Conservation (phyloP, 2,329 filamentous ascomycete genomes). For the Ophiostoma pallidulum region DNA sequence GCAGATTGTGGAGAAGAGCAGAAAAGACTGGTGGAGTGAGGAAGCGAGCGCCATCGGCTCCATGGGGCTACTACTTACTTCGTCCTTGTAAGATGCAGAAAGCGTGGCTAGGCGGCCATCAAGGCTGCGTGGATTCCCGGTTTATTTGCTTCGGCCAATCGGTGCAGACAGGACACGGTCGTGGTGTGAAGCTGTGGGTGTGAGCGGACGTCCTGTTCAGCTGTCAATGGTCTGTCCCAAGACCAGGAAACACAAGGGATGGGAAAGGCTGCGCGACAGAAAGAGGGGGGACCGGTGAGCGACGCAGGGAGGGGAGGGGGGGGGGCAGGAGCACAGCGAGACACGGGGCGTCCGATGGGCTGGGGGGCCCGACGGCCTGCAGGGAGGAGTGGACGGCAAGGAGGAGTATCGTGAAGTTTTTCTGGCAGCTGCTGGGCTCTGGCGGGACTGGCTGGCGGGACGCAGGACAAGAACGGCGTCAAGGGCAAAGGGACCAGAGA, state of each 20-base stretch:
- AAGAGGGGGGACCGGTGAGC: background rate
- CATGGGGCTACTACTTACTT: too few relatives aligned
- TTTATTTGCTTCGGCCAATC: conserved; percentile 5
- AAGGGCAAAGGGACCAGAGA: background rate
- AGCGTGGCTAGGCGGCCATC: background rate
- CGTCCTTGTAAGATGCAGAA: too few relatives aligned
- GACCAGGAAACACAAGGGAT: background rate
- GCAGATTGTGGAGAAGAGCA: conserved; percentile 10
- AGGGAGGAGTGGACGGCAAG: background rate
- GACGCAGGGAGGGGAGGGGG: background rate
- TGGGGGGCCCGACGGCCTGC: background rate
- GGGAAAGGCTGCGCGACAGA: background rate
- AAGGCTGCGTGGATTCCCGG: background rate
- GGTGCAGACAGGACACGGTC: conserved; percentile 7
- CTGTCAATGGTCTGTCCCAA: too few relatives aligned
- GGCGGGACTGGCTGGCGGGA: background rate
- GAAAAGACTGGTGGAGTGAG: conserved; percentile 1
- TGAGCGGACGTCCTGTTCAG: background rate
- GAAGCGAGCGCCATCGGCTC: background rate
- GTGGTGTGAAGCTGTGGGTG: conserved; percentile 5
- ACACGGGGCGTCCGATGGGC: background rate
- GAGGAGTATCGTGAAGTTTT: conserved; percentile 8
- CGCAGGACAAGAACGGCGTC: background rate
- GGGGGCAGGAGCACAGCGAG: background rate
- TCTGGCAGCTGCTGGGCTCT: background rate